These are phyloP conservation scores for Acanthochlamys bracteata DNA, from an alignment of 106 monocot genomes.

Conservation along the genomic window DNA sequence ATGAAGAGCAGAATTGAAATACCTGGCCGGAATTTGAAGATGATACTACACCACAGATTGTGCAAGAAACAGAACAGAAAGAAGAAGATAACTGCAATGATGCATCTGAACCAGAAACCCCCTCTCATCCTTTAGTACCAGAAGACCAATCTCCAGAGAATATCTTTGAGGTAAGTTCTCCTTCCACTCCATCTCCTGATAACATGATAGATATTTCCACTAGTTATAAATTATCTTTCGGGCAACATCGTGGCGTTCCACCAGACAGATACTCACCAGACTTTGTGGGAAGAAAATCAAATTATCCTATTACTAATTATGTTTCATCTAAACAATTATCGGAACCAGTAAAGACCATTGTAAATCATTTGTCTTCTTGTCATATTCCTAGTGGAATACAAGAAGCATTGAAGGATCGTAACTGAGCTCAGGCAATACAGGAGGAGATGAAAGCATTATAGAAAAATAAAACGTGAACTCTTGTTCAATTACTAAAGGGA, in stretches of 20 bases:
- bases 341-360: neutral
- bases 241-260: neutral
- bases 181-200: too few relatives aligned
- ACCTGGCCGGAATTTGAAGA: neutral
- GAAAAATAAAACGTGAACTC: too few relatives aligned
- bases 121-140: too few relatives aligned
- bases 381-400: neutral
- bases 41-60: neutral
- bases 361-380: neutral
- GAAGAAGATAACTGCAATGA: neutral
- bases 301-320: neutral
- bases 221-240: neutral
- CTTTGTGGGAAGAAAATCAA: neutral
- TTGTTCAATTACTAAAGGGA: neutral
- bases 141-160: neutral
- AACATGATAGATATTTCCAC: too few relatives aligned
- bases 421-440: neutral
- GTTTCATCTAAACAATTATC: neutral
- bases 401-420: constrained; percentile 3
- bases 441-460: constrained; percentile 1
- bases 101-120: too few relatives aligned
- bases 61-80: neutral
- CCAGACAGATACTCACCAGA: neutral
- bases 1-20: too few relatives aligned
- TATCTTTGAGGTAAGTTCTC: too few relatives aligned